phyloP scores from a whole-genome alignment of 805 yeast species.

The Candida broadrunensis region DNA sequence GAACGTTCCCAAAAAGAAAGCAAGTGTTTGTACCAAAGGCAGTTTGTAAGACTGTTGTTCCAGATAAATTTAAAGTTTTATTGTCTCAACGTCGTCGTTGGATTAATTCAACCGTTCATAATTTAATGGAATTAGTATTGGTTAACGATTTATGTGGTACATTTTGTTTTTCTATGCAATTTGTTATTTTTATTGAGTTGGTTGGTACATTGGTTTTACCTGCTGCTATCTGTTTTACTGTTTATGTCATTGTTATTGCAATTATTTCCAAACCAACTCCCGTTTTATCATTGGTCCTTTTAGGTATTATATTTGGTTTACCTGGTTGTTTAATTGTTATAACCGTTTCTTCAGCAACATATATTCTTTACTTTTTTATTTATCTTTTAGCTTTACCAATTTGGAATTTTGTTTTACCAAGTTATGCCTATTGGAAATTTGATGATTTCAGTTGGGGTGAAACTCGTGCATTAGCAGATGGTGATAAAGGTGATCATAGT shows the following conservation, averaged over 20 bases:
- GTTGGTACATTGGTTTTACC: constrained; percentile 88
- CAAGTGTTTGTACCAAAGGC: constrained; percentile 88
- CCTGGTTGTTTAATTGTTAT: constrained; percentile 81
- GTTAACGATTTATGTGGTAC: constrained; percentile 91
- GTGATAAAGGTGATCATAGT: constrained; percentile 63
- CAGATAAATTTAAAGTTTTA: constrained; percentile 72
- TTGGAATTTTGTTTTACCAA: constrained; percentile 88
- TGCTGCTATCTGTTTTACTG: constrained; percentile 78
- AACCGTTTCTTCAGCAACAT: constrained; percentile 72
- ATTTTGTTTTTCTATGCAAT: constrained; percentile 93
- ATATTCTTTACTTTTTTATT: constrained; percentile 74
- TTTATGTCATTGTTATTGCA: constrained; percentile 73
- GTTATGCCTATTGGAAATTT: constrained; percentile 90
- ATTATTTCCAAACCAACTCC: constrained; percentile 76
- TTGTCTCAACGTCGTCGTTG: constrained; percentile 94
- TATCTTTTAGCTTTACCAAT: constrained; percentile 83
- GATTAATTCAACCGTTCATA: constrained; percentile 94
- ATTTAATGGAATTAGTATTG: constrained; percentile 79
- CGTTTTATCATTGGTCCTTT: constrained; percentile 65
- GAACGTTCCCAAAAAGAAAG: constrained; percentile 85
- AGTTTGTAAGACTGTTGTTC: constrained; percentile 89
- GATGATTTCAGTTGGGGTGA: constrained; percentile 98
- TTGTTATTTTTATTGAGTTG: constrained; percentile 78
- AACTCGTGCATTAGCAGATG: constrained; percentile 76
- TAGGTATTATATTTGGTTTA: constrained; percentile 77